Percentiles rank a stretch among this genome's conserved stretches.
phyloP scores from a whole-genome alignment of 2,329 filamentous ascomycete genomes.

The Bipolaris zeicola region DNA sequence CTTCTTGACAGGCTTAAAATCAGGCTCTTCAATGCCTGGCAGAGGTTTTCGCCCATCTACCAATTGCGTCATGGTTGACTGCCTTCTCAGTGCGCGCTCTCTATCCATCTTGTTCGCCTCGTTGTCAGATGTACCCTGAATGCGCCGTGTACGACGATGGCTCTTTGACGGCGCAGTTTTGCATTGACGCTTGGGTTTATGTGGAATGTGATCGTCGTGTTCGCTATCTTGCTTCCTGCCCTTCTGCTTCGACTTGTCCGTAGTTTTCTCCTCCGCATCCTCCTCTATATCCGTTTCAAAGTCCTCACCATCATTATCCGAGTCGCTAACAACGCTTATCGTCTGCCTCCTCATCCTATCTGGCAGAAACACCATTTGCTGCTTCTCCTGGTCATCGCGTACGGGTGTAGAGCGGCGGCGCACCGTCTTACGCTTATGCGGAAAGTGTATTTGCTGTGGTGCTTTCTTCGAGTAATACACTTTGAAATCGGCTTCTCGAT shows the following conservation, averaged over 20 bases:
- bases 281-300: conserved; percentile 14
- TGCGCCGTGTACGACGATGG: conserved; percentile 5
- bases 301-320: conserved; percentile 19
- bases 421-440: conserved; percentile 36
- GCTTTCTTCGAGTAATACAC: conserved; percentile 42
- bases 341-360: conserved; percentile 31
- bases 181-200: conserved; percentile 29
- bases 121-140: conserved; percentile 8
- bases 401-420: conserved; percentile 21
- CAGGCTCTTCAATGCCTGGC: conserved; percentile 26
- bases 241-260: conserved; percentile 5
- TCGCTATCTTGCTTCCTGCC: conserved; percentile 22
- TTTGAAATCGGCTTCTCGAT: conserved; percentile 32
- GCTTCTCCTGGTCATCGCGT: conserved; percentile 26
- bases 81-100: conserved; percentile 27
- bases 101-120: conserved; percentile 8
- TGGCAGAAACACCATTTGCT: conserved; percentile 38
- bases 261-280: conserved; percentile 3
- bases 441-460: conserved; percentile 38
- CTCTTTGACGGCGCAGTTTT: conserved; percentile 9
- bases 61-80: conserved; percentile 47
- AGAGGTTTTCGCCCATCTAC: conserved; percentile 31
- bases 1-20: conserved; percentile 32
- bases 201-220: conserved; percentile 9
- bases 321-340: conserved; percentile 15